phyloP scores from a whole-genome alignment of 2,329 filamentous ascomycete species.

The Cercospora sojina region DNA sequence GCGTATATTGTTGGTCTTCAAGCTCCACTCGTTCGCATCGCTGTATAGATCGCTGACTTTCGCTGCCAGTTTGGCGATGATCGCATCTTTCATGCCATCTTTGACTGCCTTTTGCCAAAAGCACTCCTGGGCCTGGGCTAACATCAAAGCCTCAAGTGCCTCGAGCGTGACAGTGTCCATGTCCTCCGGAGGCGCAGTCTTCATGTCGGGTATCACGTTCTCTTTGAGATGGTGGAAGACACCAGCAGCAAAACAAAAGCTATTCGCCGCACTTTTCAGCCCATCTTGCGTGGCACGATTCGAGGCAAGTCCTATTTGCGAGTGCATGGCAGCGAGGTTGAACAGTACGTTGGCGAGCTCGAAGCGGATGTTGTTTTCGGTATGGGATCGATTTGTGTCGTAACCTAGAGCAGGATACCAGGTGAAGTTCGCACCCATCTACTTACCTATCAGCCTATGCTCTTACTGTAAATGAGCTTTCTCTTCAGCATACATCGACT shows the following conservation, averaged over 20 bases:
- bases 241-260: conserved; percentile 84
- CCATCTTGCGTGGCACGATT: conserved; percentile 78
- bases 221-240: conserved; percentile 76
- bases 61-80: conserved; percentile 86
- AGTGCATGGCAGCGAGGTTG: conserved; percentile 91
- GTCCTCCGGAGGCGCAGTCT: conserved; percentile 79
- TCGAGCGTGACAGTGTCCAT: conserved; percentile 90
- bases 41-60: conserved; percentile 90
- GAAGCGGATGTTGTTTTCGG: conserved; percentile 66
- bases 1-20: conserved; percentile 85
- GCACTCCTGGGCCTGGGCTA: conserved; percentile 94
- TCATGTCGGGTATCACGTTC: conserved; percentile 76
- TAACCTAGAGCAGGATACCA: conserved; percentile 96
- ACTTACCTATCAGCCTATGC: conserved; percentile 21
- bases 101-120: conserved; percentile 98
- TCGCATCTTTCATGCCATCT: conserved; percentile 87
- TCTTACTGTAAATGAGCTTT: conserved; percentile 2
- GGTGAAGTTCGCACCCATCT: conserved; percentile 92
- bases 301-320: conserved; percentile 79
- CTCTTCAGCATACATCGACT: conserved; percentile 67
- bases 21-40: conserved; percentile 76
- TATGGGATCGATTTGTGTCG: conserved; percentile 30
- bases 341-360: conserved; percentile 91
- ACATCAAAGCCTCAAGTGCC: conserved; percentile 75
- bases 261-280: conserved; percentile 82